Base-by-base conservation (phyloP, 2,329 filamentous ascomycete genomes). In the Aspergillus alliaceus region DNA sequence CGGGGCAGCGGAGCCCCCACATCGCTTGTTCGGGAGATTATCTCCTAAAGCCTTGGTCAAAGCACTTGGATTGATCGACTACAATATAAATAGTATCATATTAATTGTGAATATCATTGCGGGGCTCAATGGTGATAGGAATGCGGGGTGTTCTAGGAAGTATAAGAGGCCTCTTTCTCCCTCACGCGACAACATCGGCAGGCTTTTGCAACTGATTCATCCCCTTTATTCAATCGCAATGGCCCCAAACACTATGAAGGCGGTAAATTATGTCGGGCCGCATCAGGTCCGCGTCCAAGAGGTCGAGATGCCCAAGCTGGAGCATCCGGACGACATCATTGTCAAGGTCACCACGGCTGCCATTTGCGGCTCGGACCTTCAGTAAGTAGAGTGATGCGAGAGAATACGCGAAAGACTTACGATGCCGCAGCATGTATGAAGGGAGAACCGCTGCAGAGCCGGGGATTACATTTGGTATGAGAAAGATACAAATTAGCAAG, bases 321-420 rank as follows among this genome's bases (percentile, higher is more conserved):
- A 86, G 66, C 85, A 87, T 71, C 84, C 85, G 2, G 84, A 88
- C 72, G 85, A 88, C 74, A 79, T 81, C 32, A 84, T 87, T 58
- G 82, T 88, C 69, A 87, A 86, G 65, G 83, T 88, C 34, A 87
- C 86, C 1, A 89, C 85, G 6, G 65, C 66, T 70, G 82, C 81
- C 3, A 84, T 85, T 48, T 84, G 82, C 64, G 82, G 83, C 11
- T 83, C 80, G 0, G 79, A 81, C 54, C 65, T 82, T 47, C 78
- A 81, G 71, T 68, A 57, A 61, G 64, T 60, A 5, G 35, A 51
- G 6, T 25, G 27, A n/a, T 22, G 15, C 11, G 9, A n/a, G 53
- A 59, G 0, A 59, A 53, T 34, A 59, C 61, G 12, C 51, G 37
- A 5, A 69, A 76, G 58, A 63, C 77, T 57, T 72, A 85, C 51